A percentile compares a stretch with the other conserved stretches of the same genome.
Evolutionary conservation across 1,284 basidiomycete species (phyloP).

Genomic region (Austropuccinia psidii): DNA sequence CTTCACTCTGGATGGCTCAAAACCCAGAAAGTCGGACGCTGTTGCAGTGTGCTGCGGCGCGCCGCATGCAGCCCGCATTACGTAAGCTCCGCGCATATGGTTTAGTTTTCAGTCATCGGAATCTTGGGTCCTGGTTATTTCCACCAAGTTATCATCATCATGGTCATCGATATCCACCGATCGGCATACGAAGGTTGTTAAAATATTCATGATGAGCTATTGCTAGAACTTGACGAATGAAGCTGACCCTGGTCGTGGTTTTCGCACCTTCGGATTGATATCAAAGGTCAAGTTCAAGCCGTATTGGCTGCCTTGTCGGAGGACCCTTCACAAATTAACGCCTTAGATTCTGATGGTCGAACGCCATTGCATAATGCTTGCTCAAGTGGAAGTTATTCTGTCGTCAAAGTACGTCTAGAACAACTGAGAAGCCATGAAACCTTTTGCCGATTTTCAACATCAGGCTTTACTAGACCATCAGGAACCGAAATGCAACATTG

Average conservation of each 20-base stretch:
- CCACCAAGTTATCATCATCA: too few species aligned
- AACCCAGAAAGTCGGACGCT: too few species aligned
- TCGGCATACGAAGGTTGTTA: slow-evolving; percentile 24
- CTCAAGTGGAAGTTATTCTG: slow-evolving; percentile 28
- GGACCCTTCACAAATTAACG: slow-evolving; percentile 12
- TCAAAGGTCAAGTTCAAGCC: slow-evolving; percentile 26
- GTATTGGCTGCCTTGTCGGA: slow-evolving; percentile 26
- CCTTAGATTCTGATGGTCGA: slow-evolving; percentile 23
- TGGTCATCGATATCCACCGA: slow-evolving; percentile 21
- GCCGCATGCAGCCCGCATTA: too few species aligned
- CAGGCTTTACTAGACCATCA: slow-evolving; percentile 35
- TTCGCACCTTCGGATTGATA: neutral
- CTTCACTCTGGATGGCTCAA: too few species aligned
- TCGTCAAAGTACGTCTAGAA: slow-evolving; percentile 13
- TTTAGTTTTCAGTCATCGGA: too few species aligned
- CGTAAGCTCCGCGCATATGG: too few species aligned
- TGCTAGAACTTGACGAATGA: neutral
- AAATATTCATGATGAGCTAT: too few species aligned
- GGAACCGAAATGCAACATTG: slow-evolving; percentile 36
- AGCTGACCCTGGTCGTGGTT: neutral
- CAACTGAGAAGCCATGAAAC: neutral
- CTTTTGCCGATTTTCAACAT: neutral
- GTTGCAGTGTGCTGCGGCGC: too few species aligned
- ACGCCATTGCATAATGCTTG: slow-evolving; percentile 27
- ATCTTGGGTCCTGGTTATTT: too few species aligned